Base-by-base conservation (phyloP, 306 rosid species). In the Senna tora region DNA sequence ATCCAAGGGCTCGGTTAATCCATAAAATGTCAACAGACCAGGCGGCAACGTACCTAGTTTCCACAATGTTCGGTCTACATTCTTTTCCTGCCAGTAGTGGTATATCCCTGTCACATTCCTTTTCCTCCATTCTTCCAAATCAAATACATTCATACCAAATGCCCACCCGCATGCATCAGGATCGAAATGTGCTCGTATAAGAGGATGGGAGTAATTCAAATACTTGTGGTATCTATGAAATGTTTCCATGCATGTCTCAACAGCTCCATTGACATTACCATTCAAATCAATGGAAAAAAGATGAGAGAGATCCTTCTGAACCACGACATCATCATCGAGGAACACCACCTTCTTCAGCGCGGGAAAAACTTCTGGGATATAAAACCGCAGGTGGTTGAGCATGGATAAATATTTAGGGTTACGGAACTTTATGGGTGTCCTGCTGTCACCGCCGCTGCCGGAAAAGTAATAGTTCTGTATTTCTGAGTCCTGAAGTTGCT, bases 101-200 rank as follows among this genome's bases (percentile, higher is more conserved):
- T 92, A 92, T 71, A 89, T 92, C 57, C 97, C 96, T 4, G 97
- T 92, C 19, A 92, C 97, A 72, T 92, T 92, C 79, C 85, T 87
- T 61, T 83, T 85, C 85, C 97, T 89, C 97, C 97, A 92, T 81
- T 89, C 83, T 70, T 89, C 96, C 84, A 92, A 82, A 83, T 92
- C 97, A 72, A 92, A 92, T 22, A 92, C 80, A 74, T 92, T 92
- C 97, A 92, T 92, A 69, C 97, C 97, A 73, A 88, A 91, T 19
- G 97, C 97, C 97, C 97, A 91, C 63, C 97, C 97, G 21, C 97
- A 92, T n/a, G 97, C 97, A 84, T 92, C 96, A 0, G 97, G 97
- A 76, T 92, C 97, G 65, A 92, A 92, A 81, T 92, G 97, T 4
- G 88, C 16, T 5, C 84, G 81, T 45, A 92, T 89, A 58, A 92